A percentile compares a stretch with the other conserved stretches of the same genome.
These are phyloP conservation scores for Hypoxylon sp. DNA, from an alignment of 2,329 filamentous ascomycete genomes.

Conservation along the genomic window DNA sequence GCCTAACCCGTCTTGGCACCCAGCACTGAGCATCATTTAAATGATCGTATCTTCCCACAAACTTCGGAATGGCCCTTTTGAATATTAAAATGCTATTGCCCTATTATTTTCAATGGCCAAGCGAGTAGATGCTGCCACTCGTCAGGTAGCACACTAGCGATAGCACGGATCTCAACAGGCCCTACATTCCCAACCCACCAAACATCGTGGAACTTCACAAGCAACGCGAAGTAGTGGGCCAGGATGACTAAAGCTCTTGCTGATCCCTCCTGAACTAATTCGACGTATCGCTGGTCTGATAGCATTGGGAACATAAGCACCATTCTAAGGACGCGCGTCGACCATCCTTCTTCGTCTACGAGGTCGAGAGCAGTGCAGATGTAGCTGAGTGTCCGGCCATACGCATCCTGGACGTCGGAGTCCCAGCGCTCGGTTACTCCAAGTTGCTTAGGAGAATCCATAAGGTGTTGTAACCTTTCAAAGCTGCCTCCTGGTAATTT, in stretches of 20 bases:
- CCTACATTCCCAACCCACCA: conserved; percentile 58
- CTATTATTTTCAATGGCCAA: conserved; percentile 38
- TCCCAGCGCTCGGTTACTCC: conserved; percentile 36
- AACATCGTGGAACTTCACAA: conserved; percentile 58
- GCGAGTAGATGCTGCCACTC: conserved; percentile 35
- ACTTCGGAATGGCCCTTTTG: conserved; percentile 2
- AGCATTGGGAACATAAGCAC: conserved; percentile 42
- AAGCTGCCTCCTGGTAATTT: conserved; percentile 17
- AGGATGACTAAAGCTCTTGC: conserved; percentile 61
- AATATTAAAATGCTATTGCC: conserved; percentile 13
- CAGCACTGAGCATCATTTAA: background rate
- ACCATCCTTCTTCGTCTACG: conserved; percentile 25
- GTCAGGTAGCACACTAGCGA: conserved; percentile 38
- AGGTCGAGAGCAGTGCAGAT: conserved; percentile 28
- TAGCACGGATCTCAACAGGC: conserved; percentile 48
- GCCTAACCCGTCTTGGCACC: conserved; percentile 11
- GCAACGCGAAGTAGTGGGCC: conserved; percentile 64
- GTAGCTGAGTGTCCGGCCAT: conserved; percentile 29
- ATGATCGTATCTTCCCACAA: conserved; percentile 1
- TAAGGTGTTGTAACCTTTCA: conserved; percentile 28
- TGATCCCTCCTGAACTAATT: conserved; percentile 28
- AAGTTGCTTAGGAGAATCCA: conserved; percentile 26
- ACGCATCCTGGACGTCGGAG: conserved; percentile 34
- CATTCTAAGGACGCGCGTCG: conserved; percentile 25
- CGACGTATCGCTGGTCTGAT: conserved; percentile 29